A percentile compares a stretch with the other conserved stretches of the same genome.
These are phyloP conservation scores for Candida xiaguanensis DNA, from an alignment of 805 yeast genomes.

Conservation along the genomic window DNA sequence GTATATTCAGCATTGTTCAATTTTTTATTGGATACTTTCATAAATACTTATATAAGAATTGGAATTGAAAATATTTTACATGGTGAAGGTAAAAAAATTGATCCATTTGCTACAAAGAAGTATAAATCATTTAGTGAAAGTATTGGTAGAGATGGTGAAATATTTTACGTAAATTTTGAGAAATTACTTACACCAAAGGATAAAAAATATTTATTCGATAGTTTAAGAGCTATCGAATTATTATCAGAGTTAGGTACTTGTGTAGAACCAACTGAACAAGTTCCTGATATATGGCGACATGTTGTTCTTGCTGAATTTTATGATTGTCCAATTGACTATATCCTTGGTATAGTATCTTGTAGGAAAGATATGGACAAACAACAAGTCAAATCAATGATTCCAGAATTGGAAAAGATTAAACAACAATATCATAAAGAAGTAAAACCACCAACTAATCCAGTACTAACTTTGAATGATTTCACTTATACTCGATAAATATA, in stretches of 20 bases:
- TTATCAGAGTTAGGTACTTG: constrained; percentile 38
- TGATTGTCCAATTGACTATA: constrained; percentile 71
- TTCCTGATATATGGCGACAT: constrained; percentile 50
- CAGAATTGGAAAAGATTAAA: constrained; percentile 26
- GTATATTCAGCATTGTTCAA: constrained; percentile 37
- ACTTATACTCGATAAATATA: neutral
- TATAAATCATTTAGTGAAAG: constrained; percentile 36
- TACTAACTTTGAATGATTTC: constrained; percentile 26
- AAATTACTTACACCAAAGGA: constrained; percentile 40
- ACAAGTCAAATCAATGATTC: constrained; percentile 24
- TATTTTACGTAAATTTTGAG: constrained; percentile 34
- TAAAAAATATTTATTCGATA: constrained; percentile 32
- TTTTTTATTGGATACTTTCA: constrained; percentile 35
- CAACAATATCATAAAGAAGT: constrained; percentile 28
- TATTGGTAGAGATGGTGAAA: constrained; percentile 34
- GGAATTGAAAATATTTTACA: constrained; percentile 40
- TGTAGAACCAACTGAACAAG: constrained; percentile 28
- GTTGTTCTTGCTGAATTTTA: constrained; percentile 63
- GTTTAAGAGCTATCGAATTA: constrained; percentile 39
- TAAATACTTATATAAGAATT: constrained; percentile 33
- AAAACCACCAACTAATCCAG: constrained; percentile 28
- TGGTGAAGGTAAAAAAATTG: constrained; percentile 41
- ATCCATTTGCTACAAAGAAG: constrained; percentile 32
- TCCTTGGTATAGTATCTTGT: constrained; percentile 58
- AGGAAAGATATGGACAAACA: constrained; percentile 41